phyloP scores from a whole-genome alignment of 441 rosid genomes.

The Omphalea diandra region DNA sequence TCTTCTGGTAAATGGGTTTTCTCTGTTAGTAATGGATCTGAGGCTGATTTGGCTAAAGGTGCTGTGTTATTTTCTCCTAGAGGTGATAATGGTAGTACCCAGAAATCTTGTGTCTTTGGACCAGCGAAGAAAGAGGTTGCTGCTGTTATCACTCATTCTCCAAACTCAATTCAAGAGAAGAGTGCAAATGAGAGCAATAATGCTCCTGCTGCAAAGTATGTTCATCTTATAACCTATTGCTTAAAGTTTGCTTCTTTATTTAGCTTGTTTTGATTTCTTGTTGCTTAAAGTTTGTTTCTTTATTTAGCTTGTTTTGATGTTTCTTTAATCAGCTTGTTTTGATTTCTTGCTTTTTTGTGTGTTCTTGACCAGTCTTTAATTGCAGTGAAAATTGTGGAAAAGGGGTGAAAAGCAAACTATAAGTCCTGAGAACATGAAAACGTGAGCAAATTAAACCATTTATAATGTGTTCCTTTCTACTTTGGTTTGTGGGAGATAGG shows the following conservation, averaged over 20 bases:
- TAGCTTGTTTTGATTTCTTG: no score
- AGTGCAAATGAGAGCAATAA: constrained; percentile 36
- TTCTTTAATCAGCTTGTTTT: no score
- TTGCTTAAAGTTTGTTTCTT: neutral
- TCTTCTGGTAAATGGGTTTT: constrained; percentile 46
- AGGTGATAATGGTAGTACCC: constrained; percentile 34
- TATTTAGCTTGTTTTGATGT: neutral
- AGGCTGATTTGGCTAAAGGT: constrained; percentile 46
- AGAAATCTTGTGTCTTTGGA: constrained; percentile 24
- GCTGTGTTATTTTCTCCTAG: constrained; percentile 43
- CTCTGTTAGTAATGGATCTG: constrained; percentile 41
- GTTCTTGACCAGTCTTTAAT: neutral
- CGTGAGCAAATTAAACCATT: constrained; percentile 4
- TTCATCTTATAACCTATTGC: no score
- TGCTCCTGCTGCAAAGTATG: constrained; percentile 63
- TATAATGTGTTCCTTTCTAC: neutral
- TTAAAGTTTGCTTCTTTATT: no score
- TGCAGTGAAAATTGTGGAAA: constrained; percentile 1
- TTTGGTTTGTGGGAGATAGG: constrained; percentile 12
- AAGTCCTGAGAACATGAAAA: neutral
- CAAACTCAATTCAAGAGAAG: constrained; percentile 41
- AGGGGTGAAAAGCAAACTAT: constrained; percentile 1
- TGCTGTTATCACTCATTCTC: constrained; percentile 32
- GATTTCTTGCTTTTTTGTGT: neutral
- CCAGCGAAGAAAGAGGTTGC: constrained; percentile 28